Conservation (phyloP, 306 rosid species). For the Abrus precatorius region DNA sequence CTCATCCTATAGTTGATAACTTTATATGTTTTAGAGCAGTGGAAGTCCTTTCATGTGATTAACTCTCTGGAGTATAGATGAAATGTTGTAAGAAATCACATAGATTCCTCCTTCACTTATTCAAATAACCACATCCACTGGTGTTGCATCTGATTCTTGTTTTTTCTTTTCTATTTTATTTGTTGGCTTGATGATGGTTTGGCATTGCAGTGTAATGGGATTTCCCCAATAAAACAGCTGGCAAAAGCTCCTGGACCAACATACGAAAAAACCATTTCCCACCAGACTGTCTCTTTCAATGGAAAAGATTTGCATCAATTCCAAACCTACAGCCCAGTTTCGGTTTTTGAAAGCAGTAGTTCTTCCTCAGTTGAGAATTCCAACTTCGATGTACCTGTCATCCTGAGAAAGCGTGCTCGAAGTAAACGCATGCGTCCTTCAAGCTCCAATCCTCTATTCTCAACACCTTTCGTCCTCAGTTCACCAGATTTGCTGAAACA, state of each 20-base stretch:
- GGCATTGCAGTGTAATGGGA: slow-evolving; percentile 54
- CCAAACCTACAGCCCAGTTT: slow-evolving; percentile 75
- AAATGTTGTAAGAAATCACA: slow-evolving; percentile 26
- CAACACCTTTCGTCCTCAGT: slow-evolving; percentile 44
- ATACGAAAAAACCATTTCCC: slow-evolving; percentile 46
- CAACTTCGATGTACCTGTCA: slow-evolving; percentile 47
- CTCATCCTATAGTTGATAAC: slow-evolving; percentile 16
- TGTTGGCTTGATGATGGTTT: slow-evolving; percentile 38
- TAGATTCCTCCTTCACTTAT: slow-evolving; percentile 31
- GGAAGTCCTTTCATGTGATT: slow-evolving; percentile 21
- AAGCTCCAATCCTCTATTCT: slow-evolving; percentile 46
- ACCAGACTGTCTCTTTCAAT: slow-evolving; percentile 41
- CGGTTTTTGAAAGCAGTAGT: slow-evolving; percentile 75
- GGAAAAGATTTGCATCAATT: slow-evolving; percentile 57
- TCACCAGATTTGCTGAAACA: slow-evolving; percentile 39
- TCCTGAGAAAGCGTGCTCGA: slow-evolving; percentile 68
- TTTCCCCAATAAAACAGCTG: slow-evolving; percentile 41
- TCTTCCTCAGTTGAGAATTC: slow-evolving; percentile 68
- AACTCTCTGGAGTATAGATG: slow-evolving; percentile 37
- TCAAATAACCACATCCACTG: slow-evolving; percentile 16
- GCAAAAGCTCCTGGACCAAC: slow-evolving; percentile 46
- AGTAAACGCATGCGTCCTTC: slow-evolving; percentile 69
- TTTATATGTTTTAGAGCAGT: slow-evolving; percentile 27
- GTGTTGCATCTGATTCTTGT: slow-evolving; percentile 42
- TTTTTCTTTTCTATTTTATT: slow-evolving; percentile 1